phyloP scores from a whole-genome alignment of 1,284 basidiomycete genomes.

The Serendipita sp. region DNA sequence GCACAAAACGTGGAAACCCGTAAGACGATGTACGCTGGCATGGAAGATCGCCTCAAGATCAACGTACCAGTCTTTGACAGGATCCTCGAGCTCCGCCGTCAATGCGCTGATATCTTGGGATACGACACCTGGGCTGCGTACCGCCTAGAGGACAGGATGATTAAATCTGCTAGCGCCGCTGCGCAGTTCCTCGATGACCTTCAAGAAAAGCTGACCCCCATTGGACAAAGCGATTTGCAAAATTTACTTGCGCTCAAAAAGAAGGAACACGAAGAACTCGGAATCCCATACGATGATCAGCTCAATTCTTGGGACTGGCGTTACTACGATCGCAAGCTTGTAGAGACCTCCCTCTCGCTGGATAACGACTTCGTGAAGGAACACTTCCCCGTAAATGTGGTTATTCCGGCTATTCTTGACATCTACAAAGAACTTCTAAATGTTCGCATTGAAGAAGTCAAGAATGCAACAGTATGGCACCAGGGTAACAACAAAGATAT shows the following conservation, averaged over 20 bases:
- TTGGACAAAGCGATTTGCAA: slow-evolving; percentile 51
- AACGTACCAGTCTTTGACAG: slow-evolving; percentile 57
- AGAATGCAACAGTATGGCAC: slow-evolving; percentile 40
- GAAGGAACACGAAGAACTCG: slow-evolving; percentile 46
- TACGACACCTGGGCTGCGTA: slow-evolving; percentile 76
- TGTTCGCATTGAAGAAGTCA: slow-evolving; percentile 52
- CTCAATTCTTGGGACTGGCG: slow-evolving; percentile 59
- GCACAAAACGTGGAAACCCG: slow-evolving; percentile 58
- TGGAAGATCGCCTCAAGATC: slow-evolving; percentile 48
- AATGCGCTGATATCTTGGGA: slow-evolving; percentile 50
- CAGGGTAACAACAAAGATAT: slow-evolving; percentile 31
- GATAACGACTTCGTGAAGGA: slow-evolving; percentile 69
- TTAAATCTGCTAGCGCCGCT: slow-evolving; percentile 50
- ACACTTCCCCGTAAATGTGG: slow-evolving; percentile 70
- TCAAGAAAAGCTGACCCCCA: slow-evolving; percentile 54
- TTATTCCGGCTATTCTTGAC: slow-evolving; percentile 63
- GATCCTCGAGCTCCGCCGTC: slow-evolving; percentile 50
- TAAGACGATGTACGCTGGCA: slow-evolving; percentile 43
- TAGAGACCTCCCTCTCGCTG: slow-evolving; percentile 50
- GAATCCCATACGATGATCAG: slow-evolving; percentile 47
- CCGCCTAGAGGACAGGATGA: slow-evolving; percentile 72
- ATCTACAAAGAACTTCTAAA: slow-evolving; percentile 71
- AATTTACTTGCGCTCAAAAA: slow-evolving; percentile 57
- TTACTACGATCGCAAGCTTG: slow-evolving; percentile 51
- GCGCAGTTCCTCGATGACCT: slow-evolving; percentile 59